Evolutionary conservation across 805 yeast genomes (phyloP).

Genomic region (Scheffersomyces amazonensis): DNA sequence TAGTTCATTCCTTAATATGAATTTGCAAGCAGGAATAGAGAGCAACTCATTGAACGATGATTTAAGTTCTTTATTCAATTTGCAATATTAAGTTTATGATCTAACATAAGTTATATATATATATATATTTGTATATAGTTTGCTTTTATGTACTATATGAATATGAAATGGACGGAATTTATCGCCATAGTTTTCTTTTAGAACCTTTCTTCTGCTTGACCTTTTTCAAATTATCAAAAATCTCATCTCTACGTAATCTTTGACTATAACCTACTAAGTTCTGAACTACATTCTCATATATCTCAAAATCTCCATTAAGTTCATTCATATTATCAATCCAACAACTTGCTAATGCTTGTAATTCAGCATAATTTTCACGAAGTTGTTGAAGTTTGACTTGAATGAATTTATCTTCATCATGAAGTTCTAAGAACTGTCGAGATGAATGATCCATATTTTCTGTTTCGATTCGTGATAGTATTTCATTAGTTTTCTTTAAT

Average conservation of each 20-base stretch:
- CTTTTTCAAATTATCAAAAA: conserved; percentile 29
- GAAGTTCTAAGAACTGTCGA: conserved; percentile 18
- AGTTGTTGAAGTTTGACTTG: conserved; percentile 34
- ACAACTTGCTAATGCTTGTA: conserved; percentile 30
- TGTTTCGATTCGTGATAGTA: conserved; percentile 29
- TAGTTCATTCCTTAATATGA: conserved; percentile 41
- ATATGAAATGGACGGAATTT: background rate
- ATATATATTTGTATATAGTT: background rate
- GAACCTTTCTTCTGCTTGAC: conserved; percentile 19
- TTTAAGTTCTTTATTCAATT: conserved; percentile 27
- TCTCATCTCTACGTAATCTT: conserved; percentile 56
- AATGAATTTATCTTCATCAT: conserved; percentile 17
- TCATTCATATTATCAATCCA: conserved; percentile 54
- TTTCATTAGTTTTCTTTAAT: conserved; percentile 21
- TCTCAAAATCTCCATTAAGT: conserved; percentile 60
- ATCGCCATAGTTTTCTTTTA: conserved; percentile 11
- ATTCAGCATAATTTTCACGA: conserved; percentile 19
- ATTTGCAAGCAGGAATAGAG: conserved; percentile 34
- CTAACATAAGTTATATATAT: background rate
- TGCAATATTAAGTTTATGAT: conserved; percentile 9
- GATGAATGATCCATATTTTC: conserved; percentile 33
- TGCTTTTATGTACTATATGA: background rate
- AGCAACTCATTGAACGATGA: conserved; percentile 19
- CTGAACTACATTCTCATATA: conserved; percentile 85
- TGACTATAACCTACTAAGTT: conserved; percentile 90